These are phyloP conservation scores for Mallotus nudiflorus DNA, from an alignment of 345 rosid species.

Conservation along the genomic window DNA sequence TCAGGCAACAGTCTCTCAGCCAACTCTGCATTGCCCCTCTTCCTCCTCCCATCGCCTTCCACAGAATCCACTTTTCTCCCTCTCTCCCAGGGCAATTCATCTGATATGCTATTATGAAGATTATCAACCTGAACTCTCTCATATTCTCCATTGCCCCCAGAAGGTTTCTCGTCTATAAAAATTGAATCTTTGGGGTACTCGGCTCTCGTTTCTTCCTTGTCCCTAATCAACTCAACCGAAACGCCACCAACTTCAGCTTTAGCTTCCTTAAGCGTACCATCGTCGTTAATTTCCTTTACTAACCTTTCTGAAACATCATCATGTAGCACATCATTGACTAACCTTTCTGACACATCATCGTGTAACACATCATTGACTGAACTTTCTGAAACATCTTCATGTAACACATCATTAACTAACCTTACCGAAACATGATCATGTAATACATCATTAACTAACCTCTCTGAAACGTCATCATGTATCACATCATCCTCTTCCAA, in stretches of 20 bases:
- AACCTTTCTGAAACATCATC: constrained; percentile 16
- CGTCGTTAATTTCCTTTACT: constrained; percentile 18
- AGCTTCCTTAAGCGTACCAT: neutral
- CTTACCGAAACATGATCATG: constrained; percentile 16
- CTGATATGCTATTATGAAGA: constrained; percentile 10
- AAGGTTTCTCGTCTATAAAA: constrained; percentile 7
- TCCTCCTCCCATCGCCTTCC: constrained; percentile 31
- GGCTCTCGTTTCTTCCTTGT: neutral
- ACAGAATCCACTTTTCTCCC: constrained; percentile 20
- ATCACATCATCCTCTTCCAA: neutral
- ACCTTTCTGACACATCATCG: constrained; percentile 15
- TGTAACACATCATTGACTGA: constrained; percentile 10
- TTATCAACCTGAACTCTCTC: neutral
- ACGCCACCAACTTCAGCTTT: neutral
- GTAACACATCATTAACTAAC: constrained; percentile 10
- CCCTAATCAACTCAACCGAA: constrained; percentile 4
- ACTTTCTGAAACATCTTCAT: constrained; percentile 16
- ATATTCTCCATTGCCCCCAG: constrained; percentile 12
- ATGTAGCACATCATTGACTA: constrained; percentile 5
- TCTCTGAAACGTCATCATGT: constrained; percentile 16
- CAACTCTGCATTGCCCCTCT: constrained; percentile 46
- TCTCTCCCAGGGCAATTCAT: constrained; percentile 35
- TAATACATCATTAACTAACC: constrained; percentile 10
- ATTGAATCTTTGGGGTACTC: neutral
- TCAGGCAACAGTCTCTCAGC: constrained; percentile 66